These are phyloP conservation scores for Protostelium mycophagum DNA, from an alignment of 78 protist genomes.

Conservation along the genomic window DNA sequence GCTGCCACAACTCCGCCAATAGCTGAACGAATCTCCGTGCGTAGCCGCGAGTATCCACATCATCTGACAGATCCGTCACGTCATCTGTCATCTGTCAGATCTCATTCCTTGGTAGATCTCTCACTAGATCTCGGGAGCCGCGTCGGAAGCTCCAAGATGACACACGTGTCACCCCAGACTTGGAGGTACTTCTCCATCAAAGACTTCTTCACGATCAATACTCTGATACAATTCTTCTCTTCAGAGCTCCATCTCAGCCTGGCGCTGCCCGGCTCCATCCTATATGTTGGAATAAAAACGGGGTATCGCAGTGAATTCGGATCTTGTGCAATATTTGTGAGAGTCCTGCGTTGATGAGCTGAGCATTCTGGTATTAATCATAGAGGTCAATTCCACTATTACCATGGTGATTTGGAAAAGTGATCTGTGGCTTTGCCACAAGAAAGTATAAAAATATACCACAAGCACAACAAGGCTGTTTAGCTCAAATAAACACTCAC, in stretches of 20 bases:
- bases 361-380: background rate
- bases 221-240: background rate
- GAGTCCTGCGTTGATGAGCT: background rate
- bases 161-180: background rate
- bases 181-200: background rate
- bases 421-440: too few species aligned
- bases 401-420: too few species aligned
- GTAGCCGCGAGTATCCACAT: background rate
- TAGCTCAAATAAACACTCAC: too few species aligned
- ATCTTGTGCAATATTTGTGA: too few species aligned
- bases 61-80: background rate
- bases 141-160: background rate
- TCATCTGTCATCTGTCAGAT: background rate
- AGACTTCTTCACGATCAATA: background rate
- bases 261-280: background rate
- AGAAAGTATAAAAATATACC: too few species aligned
- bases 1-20: background rate
- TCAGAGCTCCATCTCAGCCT: background rate
- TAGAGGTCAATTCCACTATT: too few species aligned
- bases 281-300: background rate
- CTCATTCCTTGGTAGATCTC: background rate
- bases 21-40: background rate
- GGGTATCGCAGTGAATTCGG: background rate
- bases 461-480: too few species aligned
- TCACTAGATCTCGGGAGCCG: background rate